A percentile compares a stretch with the other conserved stretches of the same genome.
phyloP scores from a whole-genome alignment of 441 rosid species.

The Euphorbia corollata region DNA sequence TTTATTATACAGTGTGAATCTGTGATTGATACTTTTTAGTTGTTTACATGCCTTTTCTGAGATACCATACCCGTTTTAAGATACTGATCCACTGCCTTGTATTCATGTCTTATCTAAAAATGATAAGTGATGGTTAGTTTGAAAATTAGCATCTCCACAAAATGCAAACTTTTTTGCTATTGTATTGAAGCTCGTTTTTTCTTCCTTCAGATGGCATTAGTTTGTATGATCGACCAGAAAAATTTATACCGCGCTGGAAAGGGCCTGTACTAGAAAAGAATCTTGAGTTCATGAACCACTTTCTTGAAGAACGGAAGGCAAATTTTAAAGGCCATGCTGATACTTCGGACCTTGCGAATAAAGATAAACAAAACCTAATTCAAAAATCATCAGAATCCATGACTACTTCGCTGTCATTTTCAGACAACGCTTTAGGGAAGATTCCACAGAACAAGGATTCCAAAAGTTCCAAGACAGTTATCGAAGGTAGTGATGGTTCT shows the following conservation, averaged over 20 bases:
- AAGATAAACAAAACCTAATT: slow-evolving; percentile 35
- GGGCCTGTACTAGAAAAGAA: slow-evolving; percentile 56
- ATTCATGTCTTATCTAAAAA: not conserved
- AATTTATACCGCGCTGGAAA: slow-evolving; percentile 81
- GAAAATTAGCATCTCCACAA: slow-evolving; percentile 1
- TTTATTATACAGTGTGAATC: not conserved
- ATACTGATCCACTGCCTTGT: not conserved
- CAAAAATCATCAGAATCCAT: slow-evolving; percentile 31
- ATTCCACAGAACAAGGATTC: slow-evolving; percentile 22
- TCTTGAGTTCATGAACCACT: slow-evolving; percentile 48
- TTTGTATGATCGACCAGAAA: slow-evolving; percentile 70
- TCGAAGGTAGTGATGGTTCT: slow-evolving; percentile 88
- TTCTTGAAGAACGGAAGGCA: slow-evolving; percentile 43
- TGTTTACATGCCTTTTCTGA: not conserved
- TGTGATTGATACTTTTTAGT: not conserved
- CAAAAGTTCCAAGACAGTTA: slow-evolving; percentile 45
- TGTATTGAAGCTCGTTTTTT: slow-evolving; percentile 14
- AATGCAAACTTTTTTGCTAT: not conserved
- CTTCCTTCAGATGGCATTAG: slow-evolving; percentile 67
- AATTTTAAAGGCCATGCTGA: slow-evolving; percentile 33
- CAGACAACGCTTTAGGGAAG: slow-evolving; percentile 27
- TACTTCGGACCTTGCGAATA: slow-evolving; percentile 27
- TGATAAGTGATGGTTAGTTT: not conserved
- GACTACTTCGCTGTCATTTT: slow-evolving; percentile 28
- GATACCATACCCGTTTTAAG: not conserved